These are phyloP conservation scores for Lanmaoa pseudosensibilis DNA, from an alignment of 768 basidiomycete genomes.

Conservation along the genomic window DNA sequence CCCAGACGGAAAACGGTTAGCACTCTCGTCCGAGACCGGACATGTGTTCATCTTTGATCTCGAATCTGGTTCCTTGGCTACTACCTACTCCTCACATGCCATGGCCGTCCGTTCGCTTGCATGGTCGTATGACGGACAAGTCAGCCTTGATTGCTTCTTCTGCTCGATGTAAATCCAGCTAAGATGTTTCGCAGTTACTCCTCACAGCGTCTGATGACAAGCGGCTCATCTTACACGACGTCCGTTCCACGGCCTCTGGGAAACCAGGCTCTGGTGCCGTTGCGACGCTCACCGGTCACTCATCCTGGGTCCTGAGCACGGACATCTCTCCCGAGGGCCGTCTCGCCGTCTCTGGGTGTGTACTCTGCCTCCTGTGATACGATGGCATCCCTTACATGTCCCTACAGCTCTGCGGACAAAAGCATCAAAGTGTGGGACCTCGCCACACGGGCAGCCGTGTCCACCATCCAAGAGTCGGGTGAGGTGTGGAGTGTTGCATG, in stretches of 20 bases:
- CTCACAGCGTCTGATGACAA: conserved; percentile 93
- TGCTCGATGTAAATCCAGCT: neutral
- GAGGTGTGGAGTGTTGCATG: conserved; percentile 87
- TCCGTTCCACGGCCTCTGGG: conserved; percentile 63
- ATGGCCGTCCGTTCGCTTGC: conserved; percentile 85
- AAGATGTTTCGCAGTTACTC: conserved; percentile 56
- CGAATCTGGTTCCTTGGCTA: conserved; percentile 59
- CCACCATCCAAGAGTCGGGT: conserved; percentile 73
- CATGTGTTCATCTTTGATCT: conserved; percentile 86
- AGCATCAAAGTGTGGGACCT: conserved; percentile 89
- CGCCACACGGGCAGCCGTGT: conserved; percentile 67
- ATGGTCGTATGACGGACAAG: conserved; percentile 89
- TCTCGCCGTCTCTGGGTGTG: conserved; percentile 78
- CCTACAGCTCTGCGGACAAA: conserved; percentile 74
- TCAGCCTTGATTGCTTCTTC: conserved; percentile 37
- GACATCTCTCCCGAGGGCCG: conserved; percentile 82
- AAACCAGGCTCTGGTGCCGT: conserved; percentile 72
- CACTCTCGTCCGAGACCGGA: conserved; percentile 82
- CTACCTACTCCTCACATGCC: conserved; percentile 84
- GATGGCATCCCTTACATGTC: neutral
- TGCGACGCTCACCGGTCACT: conserved; percentile 83
- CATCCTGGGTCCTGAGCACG: conserved; percentile 86
- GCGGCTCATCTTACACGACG: conserved; percentile 86
- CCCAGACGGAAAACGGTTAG: conserved; percentile 81
- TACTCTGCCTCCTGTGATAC: conserved; percentile 7